These are phyloP conservation scores for Taiozyma sp. DNA, from an alignment of 1,139 yeast species.

Conservation along the genomic window DNA sequence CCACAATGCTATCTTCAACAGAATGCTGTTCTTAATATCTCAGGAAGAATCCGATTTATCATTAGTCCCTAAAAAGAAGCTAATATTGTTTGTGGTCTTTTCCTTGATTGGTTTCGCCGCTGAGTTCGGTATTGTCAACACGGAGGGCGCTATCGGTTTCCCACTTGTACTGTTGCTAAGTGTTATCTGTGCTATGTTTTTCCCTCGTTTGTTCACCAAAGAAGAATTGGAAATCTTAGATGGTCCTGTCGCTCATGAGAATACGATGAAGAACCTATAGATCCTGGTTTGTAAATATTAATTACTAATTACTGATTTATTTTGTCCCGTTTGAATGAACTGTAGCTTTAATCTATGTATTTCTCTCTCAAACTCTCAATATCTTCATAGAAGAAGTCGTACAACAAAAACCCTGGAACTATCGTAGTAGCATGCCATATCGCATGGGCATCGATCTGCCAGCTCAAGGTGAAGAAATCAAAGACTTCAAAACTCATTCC, in stretches of 20 bases:
- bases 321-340: background rate
- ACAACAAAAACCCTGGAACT: conserved; percentile 43
- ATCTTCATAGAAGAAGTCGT: conserved; percentile 32
- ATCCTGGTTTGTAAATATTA: background rate
- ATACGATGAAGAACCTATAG: conserved; percentile 32
- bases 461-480: conserved; percentile 76
- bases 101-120: conserved; percentile 68
- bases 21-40: conserved; percentile 60
- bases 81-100: conserved; percentile 54
- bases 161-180: conserved; percentile 83
- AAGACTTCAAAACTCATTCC: conserved; percentile 89
- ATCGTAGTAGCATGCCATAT: conserved; percentile 86
- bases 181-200: conserved; percentile 47
- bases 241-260: conserved; percentile 35
- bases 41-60: conserved; percentile 41
- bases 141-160: conserved; percentile 91
- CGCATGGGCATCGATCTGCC: conserved; percentile 86
- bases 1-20: conserved; percentile 58
- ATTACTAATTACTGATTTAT: background rate
- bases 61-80: conserved; percentile 36
- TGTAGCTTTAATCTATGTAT: conserved; percentile 8
- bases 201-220: conserved; percentile 60
- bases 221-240: conserved; percentile 64
- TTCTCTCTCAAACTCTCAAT: conserved; percentile 14
- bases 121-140: conserved; percentile 82